Conservation (phyloP, 345 rosid species). For the Crucihimalaya himalaica region DNA sequence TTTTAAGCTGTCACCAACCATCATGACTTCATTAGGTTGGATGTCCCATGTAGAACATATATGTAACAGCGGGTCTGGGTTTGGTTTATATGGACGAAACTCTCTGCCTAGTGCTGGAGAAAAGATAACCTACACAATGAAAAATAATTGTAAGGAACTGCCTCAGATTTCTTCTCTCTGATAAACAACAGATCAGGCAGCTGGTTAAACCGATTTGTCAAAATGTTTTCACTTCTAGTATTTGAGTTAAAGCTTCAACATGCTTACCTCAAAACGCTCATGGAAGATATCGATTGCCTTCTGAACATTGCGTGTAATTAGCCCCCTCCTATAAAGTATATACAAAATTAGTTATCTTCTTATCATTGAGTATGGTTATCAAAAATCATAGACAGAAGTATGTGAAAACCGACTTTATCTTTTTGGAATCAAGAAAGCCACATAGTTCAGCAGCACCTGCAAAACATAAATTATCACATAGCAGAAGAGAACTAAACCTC, state of each 20-base stretch:
- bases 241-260: neutral
- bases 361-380: neutral
- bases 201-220: neutral
- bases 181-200: neutral
- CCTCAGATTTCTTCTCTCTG: slow-evolving; percentile 5
- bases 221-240: neutral
- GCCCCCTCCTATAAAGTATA: slow-evolving; percentile 64
- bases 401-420: slow-evolving; percentile 60
- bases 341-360: slow-evolving; percentile 34
- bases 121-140: slow-evolving; percentile 57
- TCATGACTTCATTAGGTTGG: slow-evolving; percentile 80
- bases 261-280: slow-evolving; percentile 71
- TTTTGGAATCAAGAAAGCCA: slow-evolving; percentile 82
- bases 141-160: neutral
- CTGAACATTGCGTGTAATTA: slow-evolving; percentile 88
- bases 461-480: slow-evolving; percentile 13
- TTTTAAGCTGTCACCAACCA: slow-evolving; percentile 97
- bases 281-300: slow-evolving; percentile 84
- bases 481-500: neutral
- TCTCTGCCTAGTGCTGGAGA: slow-evolving; percentile 95
- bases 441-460: slow-evolving; percentile 84
- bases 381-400: neutral
- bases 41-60: slow-evolving; percentile 85
- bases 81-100: slow-evolving; percentile 88
- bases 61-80: slow-evolving; percentile 89